phyloP scores from a whole-genome alignment of 495 filamentous ascomycete genomes.

The Penicillium salamii region DNA sequence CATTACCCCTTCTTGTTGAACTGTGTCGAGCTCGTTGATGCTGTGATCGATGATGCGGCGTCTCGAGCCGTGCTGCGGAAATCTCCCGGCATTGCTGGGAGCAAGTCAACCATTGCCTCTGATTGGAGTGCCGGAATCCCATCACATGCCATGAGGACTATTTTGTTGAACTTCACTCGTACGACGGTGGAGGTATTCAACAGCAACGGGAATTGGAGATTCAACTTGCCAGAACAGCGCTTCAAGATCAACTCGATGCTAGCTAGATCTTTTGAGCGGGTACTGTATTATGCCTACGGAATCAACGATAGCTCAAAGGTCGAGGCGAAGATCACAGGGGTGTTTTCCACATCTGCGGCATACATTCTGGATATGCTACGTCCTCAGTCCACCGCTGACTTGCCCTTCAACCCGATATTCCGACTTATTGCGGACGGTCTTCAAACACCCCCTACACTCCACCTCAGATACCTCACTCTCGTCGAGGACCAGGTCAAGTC shows the following conservation, averaged over 20 bases:
- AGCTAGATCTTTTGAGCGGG: conserved; percentile 62
- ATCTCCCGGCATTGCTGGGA: conserved; percentile 49
- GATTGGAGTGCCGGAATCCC: conserved; percentile 69
- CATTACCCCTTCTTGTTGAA: conserved; percentile 74
- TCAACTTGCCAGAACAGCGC: conserved; percentile 62
- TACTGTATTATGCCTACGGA: conserved; percentile 69
- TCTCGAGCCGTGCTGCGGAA: conserved; percentile 68
- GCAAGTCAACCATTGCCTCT: conserved; percentile 49
- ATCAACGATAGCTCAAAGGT: conserved; percentile 58
- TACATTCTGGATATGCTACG: conserved; percentile 77
- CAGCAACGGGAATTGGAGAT: conserved; percentile 79
- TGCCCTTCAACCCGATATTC: conserved; percentile 76
- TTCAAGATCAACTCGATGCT: conserved; percentile 59
- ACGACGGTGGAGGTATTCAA: conserved; percentile 77
- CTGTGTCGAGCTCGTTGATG: conserved; percentile 69
- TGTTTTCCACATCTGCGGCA: conserved; percentile 65
- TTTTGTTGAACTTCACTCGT: conserved; percentile 67
- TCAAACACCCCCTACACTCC: conserved; percentile 60
- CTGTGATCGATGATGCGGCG: conserved; percentile 72
- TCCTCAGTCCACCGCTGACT: conserved; percentile 60
- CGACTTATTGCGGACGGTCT: conserved; percentile 66
- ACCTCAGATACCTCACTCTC: conserved; percentile 52
- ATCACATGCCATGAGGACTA: conserved; percentile 69
- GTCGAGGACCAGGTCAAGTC: conserved; percentile 62
- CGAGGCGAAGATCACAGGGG: conserved; percentile 57